phyloP scores from a whole-genome alignment of 2,329 filamentous ascomycete genomes.

The Diaporthe sp. region DNA sequence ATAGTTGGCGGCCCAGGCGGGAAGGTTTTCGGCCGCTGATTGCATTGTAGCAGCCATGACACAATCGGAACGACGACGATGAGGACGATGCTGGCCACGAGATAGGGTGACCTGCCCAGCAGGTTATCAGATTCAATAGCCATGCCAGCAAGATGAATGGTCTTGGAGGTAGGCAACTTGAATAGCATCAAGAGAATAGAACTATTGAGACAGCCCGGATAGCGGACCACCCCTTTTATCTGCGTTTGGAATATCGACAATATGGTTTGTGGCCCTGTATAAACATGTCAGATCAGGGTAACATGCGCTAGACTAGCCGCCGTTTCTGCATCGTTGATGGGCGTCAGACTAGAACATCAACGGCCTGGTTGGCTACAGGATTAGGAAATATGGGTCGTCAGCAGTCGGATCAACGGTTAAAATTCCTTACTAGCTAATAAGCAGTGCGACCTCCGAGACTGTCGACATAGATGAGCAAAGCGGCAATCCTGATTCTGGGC shows the following conservation, averaged over 20 bases:
- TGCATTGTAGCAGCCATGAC: constrained; percentile 11
- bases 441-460: neutral
- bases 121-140: neutral
- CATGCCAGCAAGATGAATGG: neutral
- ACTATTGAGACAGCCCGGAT: neutral
- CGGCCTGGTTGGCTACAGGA: constrained; percentile 3
- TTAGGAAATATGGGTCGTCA: neutral
- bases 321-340: constrained; percentile 7
- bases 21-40: constrained; percentile 21
- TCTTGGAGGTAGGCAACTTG: neutral
- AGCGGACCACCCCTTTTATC: neutral
- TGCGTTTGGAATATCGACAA: neutral
- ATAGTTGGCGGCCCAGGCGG: constrained; percentile 27
- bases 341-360: neutral
- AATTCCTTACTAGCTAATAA: neutral
- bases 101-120: neutral
- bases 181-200: neutral
- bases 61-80: constrained; percentile 2
- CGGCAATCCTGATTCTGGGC: constrained; percentile 16
- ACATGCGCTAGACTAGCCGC: constrained; percentile 18
- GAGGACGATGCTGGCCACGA: constrained; percentile 14
- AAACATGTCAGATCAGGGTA: constrained; percentile 25
- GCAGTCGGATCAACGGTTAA: neutral
- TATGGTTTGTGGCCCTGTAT: neutral
- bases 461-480: neutral